Evolutionary conservation across 2,329 filamentous ascomycete species (phyloP).

Genomic region (Aspergillus ochraceus): DNA sequence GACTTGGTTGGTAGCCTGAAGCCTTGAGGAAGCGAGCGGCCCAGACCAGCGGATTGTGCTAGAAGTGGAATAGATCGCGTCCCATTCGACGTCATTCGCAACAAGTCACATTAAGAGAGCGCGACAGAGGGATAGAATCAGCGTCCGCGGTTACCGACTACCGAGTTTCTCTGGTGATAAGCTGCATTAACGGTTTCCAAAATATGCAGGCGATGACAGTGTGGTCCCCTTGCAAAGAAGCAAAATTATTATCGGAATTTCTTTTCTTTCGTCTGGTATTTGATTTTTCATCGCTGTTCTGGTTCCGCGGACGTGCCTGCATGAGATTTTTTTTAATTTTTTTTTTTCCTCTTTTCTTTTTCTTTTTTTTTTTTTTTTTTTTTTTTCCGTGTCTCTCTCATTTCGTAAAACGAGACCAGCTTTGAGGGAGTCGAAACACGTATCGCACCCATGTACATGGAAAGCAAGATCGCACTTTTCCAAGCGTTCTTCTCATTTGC

Average conservation of each 20-base stretch:
- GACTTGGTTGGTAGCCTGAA: conserved; percentile 2
- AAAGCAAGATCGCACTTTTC: conserved; percentile 10
- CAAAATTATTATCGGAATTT: not conserved
- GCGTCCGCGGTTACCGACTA: conserved; percentile 6
- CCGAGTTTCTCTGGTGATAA: conserved; percentile 9
- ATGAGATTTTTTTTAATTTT: not conserved
- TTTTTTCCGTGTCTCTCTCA: not conserved
- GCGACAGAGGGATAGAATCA: not conserved
- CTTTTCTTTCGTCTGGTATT: not conserved
- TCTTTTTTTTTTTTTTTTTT: not conserved
- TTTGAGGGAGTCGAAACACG: conserved; percentile 11
- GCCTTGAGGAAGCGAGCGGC: not conserved
- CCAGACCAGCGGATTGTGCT: conserved; percentile 1
- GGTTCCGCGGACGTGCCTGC: not conserved
- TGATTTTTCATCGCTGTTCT: not conserved
- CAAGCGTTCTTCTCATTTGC: conserved; percentile 9
- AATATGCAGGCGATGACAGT: conserved; percentile 2
- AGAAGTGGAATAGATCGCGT: conserved; percentile 14
- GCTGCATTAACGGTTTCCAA: conserved; percentile 18
- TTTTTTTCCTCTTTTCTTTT: not conserved
- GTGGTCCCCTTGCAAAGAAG: not conserved
- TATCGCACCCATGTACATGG: conserved; percentile 8
- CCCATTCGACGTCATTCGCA: conserved; percentile 5
- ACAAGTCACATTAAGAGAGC: conserved; percentile 17
- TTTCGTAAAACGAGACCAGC: not conserved